Evolutionary conservation across 1,139 yeast genomes (phyloP), one percentile per base, ranked within the genome.

Genomic region (Pneumocystis jirovecii): DNA sequence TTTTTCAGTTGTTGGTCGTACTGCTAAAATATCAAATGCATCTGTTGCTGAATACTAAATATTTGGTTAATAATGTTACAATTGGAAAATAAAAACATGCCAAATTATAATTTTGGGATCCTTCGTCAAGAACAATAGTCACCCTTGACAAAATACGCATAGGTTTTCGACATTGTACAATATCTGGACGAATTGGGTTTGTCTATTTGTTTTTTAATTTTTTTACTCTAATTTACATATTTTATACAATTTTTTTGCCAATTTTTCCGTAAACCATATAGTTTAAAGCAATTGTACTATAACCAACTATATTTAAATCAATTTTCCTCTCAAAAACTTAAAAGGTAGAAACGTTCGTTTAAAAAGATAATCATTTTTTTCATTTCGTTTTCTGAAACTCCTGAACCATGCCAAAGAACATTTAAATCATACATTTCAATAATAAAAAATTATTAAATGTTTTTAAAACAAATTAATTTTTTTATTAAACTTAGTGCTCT

Each of bases 1-100:
- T 72, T 85, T 86, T 72, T 93, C 98, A 66, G 85, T 83, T 56
- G 80, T 73, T 0, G 98, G 98, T 68, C 86, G 83, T 0, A 91
- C 85, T 0, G 97, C 89, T 15, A 93, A 80, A 3, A 93, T 75
- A 73, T 93, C 97, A 74, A 87, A 95, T 34, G 71, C 71, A 64
- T 64, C 66, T 56, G 70, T 42, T 17, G 65, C 66, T 31, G 66
- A 62, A 62, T 50, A 45, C 44, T 45, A 42, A 21, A 25, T 37
- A n/a, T 66, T 3, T 42, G 50, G 42, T 31, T 40, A 25, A 19
- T 25, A 69, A 64, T 60, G 68, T 69, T 25, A 72, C 63, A 25
- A 68, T 59, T 34, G 60, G 56, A 6, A 35, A 62, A 19, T 64
- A 56, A 35, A 85, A 77, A 71, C 83, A 83, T 40, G 86, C 79